phyloP scores from a whole-genome alignment of 306 rosid species.

The Pterocarpus macrocarpus region DNA sequence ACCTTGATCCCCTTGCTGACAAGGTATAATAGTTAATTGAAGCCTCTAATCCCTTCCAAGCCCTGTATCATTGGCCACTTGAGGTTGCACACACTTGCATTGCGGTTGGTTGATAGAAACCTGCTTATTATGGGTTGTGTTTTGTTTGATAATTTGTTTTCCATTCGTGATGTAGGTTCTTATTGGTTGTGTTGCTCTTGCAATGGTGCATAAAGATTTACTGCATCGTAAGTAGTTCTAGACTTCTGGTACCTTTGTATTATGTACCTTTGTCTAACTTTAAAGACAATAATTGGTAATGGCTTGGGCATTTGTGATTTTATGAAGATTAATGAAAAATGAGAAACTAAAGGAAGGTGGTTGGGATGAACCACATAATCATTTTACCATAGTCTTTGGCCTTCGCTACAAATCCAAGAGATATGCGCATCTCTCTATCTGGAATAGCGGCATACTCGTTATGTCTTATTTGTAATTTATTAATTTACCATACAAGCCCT shows the following conservation, averaged over 20 bases:
- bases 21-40: constrained; percentile 61
- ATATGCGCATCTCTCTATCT: neutral
- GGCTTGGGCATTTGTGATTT: neutral
- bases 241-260: neutral
- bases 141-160: constrained; percentile 35
- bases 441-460: neutral
- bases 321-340: neutral
- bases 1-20: constrained; percentile 98
- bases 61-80: neutral
- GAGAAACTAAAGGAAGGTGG: neutral
- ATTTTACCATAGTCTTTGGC: neutral
- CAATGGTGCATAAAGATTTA: constrained; percentile 87
- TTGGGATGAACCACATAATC: neutral
- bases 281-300: neutral
- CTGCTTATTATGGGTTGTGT: neutral
- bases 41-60: neutral
- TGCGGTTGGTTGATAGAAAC: too few species aligned
- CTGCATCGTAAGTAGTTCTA: constrained; percentile 76
- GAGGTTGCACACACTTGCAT: neutral
- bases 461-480: neutral
- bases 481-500: neutral
- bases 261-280: neutral
- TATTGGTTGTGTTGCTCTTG: constrained; percentile 90
- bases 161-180: constrained; percentile 69
- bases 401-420: neutral